Conservation (phyloP, 805 yeast genomes). For the Tetrapisispora taiwanensis region DNA sequence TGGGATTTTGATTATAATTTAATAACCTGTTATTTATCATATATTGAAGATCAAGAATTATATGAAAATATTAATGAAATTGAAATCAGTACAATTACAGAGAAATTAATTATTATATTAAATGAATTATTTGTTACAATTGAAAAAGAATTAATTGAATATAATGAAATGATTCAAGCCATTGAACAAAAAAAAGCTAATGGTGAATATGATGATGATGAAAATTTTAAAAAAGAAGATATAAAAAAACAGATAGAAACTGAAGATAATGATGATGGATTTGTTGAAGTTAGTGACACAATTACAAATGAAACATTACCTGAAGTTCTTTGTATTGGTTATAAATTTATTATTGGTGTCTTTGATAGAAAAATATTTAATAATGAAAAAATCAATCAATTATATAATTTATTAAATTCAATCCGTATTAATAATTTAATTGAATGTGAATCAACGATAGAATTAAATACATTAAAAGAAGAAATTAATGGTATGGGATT, state of each 20-base stretch:
- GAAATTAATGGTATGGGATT: neutral
- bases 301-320: constrained; percentile 16
- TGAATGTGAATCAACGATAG: neutral
- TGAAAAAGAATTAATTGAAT: neutral
- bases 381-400: neutral
- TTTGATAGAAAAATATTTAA: neutral
- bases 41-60: neutral
- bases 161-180: neutral
- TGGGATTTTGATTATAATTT: constrained; percentile 29
- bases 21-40: constrained; percentile 16
- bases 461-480: neutral
- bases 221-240: neutral
- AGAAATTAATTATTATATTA: neutral
- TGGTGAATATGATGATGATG: neutral
- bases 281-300: constrained; percentile 22
- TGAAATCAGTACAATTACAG: neutral
- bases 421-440: neutral
- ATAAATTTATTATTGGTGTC: neutral
- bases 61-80: neutral
- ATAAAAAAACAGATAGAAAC: neutral
- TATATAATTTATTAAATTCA: neutral
- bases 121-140: neutral
- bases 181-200: neutral
- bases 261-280: constrained; percentile 10
- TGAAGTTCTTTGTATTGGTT: constrained; percentile 13